Evolutionary conservation across 1,284 basidiomycete species (phyloP).

Genomic region (Apiotrichum montevideense): DNA sequence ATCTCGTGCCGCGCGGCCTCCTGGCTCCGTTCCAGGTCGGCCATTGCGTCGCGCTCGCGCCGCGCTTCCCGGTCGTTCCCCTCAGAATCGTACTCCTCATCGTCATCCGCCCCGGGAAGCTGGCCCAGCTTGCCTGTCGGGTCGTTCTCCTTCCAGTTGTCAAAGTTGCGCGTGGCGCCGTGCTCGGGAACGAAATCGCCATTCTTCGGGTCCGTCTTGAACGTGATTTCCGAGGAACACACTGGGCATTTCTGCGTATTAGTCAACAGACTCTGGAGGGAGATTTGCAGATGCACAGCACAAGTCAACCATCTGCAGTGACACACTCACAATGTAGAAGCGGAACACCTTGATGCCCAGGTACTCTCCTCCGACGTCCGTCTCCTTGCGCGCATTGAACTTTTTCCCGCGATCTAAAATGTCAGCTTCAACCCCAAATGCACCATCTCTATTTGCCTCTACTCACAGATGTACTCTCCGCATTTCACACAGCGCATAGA

Average conservation of each 20-base stretch:
- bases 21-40: slow-evolving; percentile 85
- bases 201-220: slow-evolving; percentile 99
- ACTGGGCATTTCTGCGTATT: slow-evolving; percentile 60
- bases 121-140: slow-evolving; percentile 29
- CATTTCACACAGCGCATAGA: slow-evolving; percentile 96
- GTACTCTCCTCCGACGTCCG: slow-evolving; percentile 92
- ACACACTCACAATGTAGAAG: slow-evolving; percentile 46
- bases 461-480: slow-evolving; percentile 85
- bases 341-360: slow-evolving; percentile 77
- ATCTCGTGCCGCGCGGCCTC: slow-evolving; percentile 92
- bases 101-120: slow-evolving; percentile 44
- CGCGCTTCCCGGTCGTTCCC: slow-evolving; percentile 51
- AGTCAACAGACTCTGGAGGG: slow-evolving; percentile 1
- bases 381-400: slow-evolving; percentile 98
- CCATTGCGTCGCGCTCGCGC: slow-evolving; percentile 77
- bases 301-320: background rate
- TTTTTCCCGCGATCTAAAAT: slow-evolving; percentile 77
- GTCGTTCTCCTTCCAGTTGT: slow-evolving; percentile 49
- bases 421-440: background rate
- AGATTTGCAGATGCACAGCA: slow-evolving; percentile 1
- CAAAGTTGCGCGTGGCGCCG: slow-evolving; percentile 89
- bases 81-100: slow-evolving; percentile 56
- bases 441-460: background rate
- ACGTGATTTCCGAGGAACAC: slow-evolving; percentile 96
- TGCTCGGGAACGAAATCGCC: slow-evolving; percentile 90